phyloP scores from a whole-genome alignment of 208 protist species.

The Trypanosoma rangeli region DNA sequence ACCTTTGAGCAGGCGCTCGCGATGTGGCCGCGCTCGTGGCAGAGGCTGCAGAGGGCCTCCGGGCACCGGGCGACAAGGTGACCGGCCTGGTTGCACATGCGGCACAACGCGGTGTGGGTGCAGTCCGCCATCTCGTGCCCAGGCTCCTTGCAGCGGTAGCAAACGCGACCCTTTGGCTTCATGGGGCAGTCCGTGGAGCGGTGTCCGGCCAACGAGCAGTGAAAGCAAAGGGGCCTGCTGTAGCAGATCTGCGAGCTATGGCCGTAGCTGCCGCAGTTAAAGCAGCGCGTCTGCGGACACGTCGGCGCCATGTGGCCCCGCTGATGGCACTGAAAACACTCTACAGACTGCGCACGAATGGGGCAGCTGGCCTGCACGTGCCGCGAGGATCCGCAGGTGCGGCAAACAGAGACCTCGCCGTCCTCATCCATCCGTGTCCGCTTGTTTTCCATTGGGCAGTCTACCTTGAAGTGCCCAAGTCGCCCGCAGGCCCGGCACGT shows the following conservation, averaged over 20 bases:
- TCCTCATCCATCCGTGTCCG: constrained; percentile 27
- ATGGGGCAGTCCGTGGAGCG: constrained; percentile 77
- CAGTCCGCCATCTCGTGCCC: constrained; percentile 83
- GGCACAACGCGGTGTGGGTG: constrained; percentile 70
- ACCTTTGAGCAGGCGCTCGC: constrained; percentile 60
- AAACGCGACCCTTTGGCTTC: constrained; percentile 68
- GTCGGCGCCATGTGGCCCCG: constrained; percentile 76
- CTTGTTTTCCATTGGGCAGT: constrained; percentile 40
- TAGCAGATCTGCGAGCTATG: constrained; percentile 84
- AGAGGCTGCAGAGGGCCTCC: constrained; percentile 62
- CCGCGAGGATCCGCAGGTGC: constrained; percentile 71
- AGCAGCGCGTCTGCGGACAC: constrained; percentile 86
- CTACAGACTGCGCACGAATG: constrained; percentile 52
- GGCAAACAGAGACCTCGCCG: constrained; percentile 53
- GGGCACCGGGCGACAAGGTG: constrained; percentile 80
- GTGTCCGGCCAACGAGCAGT: constrained; percentile 81
- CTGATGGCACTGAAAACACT: constrained; percentile 88
- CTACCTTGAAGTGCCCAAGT: constrained; percentile 62
- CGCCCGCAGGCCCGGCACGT: constrained; percentile 52
- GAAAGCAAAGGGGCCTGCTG: constrained; percentile 86
- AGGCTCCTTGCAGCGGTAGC: constrained; percentile 88
- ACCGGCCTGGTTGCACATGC: constrained; percentile 77
- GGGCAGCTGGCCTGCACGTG: constrained; percentile 75
- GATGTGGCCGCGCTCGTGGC: constrained; percentile 78
- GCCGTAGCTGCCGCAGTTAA: constrained; percentile 85